Percentiles rank a stretch among this genome's conserved stretches.
Conservation (phyloP, 2,329 filamentous ascomycete species). For the Cylindrodendrum hubeiense region DNA sequence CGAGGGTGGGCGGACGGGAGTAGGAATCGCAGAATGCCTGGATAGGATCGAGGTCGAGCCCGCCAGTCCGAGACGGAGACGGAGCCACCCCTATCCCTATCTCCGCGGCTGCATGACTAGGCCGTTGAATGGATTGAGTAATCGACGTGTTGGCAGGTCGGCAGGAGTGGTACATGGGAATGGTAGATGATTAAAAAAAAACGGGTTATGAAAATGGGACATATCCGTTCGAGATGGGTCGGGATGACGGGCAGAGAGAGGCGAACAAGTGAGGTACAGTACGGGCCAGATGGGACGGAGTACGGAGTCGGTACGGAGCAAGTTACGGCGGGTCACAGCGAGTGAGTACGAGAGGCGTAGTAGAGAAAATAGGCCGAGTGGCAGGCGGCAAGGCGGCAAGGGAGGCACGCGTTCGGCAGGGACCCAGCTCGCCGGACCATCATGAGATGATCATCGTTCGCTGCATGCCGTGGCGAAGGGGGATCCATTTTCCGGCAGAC, state of each 20-base stretch:
- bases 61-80: constrained; percentile 21
- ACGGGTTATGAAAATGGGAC: too few relatives aligned
- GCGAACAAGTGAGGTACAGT: too few relatives aligned
- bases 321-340: too few relatives aligned
- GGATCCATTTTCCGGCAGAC: constrained; percentile 11
- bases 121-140: constrained; percentile 10
- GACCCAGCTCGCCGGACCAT: constrained; percentile 37
- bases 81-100: constrained; percentile 1
- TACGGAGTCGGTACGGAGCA: background rate
- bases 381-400: constrained; percentile 25
- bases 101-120: constrained; percentile 10
- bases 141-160: background rate
- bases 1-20: background rate
- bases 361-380: constrained; percentile 12
- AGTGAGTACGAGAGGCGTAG: constrained; percentile 14
- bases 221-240: background rate
- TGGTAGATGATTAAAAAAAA: too few relatives aligned
- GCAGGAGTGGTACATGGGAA: background rate
- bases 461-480: constrained; percentile 31
- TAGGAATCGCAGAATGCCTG: background rate
- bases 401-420: constrained; percentile 25
- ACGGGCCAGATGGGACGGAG: background rate
- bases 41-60: background rate
- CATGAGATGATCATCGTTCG: constrained; percentile 45
- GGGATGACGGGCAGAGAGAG: background rate